phyloP scores from a whole-genome alignment of 495 filamentous ascomycete genomes.

The Aspergillus incahuasiensis region DNA sequence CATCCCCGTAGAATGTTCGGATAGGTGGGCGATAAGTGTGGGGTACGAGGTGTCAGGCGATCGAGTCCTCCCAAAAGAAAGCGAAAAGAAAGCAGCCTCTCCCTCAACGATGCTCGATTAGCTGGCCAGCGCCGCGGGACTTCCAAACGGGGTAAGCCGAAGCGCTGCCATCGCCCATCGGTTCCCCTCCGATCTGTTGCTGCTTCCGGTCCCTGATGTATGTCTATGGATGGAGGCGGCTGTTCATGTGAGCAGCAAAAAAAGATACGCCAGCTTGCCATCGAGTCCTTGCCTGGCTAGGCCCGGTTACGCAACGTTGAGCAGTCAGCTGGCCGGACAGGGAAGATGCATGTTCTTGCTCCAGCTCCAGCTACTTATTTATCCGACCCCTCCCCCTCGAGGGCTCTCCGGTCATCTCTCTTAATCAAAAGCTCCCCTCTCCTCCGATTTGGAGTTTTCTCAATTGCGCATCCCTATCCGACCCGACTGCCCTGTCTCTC shows the following conservation, averaged over 20 bases:
- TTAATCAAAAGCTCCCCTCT: conserved; percentile 4
- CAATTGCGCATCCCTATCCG: neutral
- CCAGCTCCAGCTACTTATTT: neutral
- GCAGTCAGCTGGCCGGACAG: neutral
- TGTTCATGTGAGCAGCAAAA: conserved; percentile 34
- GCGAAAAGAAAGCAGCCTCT: neutral
- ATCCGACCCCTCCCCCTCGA: neutral
- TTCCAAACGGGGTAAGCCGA: conserved; percentile 37
- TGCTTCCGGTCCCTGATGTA: conserved; percentile 10
- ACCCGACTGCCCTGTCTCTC: too few species aligned
- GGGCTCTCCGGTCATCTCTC: neutral
- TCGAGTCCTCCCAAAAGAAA: neutral
- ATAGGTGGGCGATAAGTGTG: neutral
- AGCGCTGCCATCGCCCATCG: conserved; percentile 6
- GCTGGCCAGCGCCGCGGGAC: conserved; percentile 27
- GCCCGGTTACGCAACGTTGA: conserved; percentile 15
- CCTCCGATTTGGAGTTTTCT: neutral
- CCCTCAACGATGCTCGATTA: neutral
- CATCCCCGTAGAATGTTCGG: too few species aligned
- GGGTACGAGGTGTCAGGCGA: neutral
- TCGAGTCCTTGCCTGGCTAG: neutral
- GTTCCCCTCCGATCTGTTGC: conserved; percentile 10
- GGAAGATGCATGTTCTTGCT: too few species aligned
- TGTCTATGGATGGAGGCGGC: conserved; percentile 13
- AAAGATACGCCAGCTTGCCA: conserved; percentile 11